Evolutionary conservation across 129 eudicot genomes (phyloP), one percentile per base, ranked within the genome.

Genomic region (Rutidosis leptorrhynchoides): DNA sequence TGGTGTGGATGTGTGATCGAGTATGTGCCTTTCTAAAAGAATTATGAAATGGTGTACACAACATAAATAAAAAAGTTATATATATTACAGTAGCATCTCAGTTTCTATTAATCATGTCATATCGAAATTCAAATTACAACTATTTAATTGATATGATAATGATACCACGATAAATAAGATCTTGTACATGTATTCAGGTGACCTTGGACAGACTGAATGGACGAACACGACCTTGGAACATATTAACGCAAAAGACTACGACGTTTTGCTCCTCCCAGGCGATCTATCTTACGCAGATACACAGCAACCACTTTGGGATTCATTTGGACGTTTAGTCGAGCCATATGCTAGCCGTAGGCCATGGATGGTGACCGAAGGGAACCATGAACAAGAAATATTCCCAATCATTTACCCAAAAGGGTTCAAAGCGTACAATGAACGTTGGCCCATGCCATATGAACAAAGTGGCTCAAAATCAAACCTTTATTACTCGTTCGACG

Each of bases 331-430:
- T 24, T 69, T 90, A 63, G 95, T 87, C 20, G 92, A 87, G 87
- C 97, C 92, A 20, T 82, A 86, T 23, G 91, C 97, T 0, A 86
- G 91, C 71, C 66, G 61, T 1, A 64, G 97, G 51, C 97, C 97
- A 5, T 87, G 97, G 95, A 90, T 90, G 97, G 97, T 90, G 26
- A 90, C 97, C 10, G 26, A 86, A 73, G 97, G 97, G 21, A 90
- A 90, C 83, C 97, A 87, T 40, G 97, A 90, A 52, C 65, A 84
- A n/a, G 97, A 90, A 67, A 80, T 9, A 10, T 73, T 87, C 72
- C 95, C 91, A 0, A 58, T 83, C 6, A 70, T 85, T 14, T 73
- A 77, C 27, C 87, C 86, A 0, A 53, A 69, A 5, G 89, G 89
- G 11, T 90, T 84, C 81, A 84, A 67, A 49, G 87, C 97, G 17